Base-by-base conservation (phyloP, 2,329 filamentous ascomycete genomes). In the Colletotrichum lini region DNA sequence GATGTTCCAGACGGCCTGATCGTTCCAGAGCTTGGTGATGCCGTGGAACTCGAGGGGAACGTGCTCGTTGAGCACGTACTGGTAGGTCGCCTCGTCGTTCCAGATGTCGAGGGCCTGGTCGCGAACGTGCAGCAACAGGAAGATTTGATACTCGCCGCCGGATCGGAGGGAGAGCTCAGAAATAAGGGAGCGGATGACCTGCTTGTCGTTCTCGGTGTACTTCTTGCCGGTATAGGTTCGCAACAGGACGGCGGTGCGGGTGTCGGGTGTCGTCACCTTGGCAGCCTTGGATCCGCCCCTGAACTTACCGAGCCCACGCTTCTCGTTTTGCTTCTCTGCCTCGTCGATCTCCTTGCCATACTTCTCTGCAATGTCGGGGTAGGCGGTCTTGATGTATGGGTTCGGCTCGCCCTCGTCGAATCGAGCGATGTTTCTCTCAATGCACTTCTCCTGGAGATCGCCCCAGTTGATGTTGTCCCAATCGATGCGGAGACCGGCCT, bases 131-230 rank as follows among this genome's bases (percentile, higher is more conserved):
- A 97, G 89, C 35, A 97, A 86, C 40, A 97, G 84, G 77, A 94
- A 93, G 1, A 96, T 91, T 75, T 95, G 90, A 77, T 95, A 97
- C 81, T 95, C 91, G 45, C 93, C 94, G 21, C 94, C 94, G 18
- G 92, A 92, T 72, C 91, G 90, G 67, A 97, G 85, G 7, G 88
- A 89, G 38, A 96, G 85, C 80, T 97, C 95, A 70, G 90, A 92
- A 75, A 97, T 90, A 77, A 97, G 88, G 45, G 94, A 89, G 38
- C 95, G 92, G 50, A 97, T 90, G 65, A 91, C 91, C 79, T 95
- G 90, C 77, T 93, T 90, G 78, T 96, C 93, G 77, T 96, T 93
- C 50, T 93, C 88, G 38, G 91, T 93, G 79, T 95, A 98, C 38
- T 89, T 80, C 79, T 93, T 94, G 67, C 90, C 92, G 42, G 89